A percentile compares a stretch with the other conserved stretches of the same genome.
phyloP scores from a whole-genome alignment of 768 basidiomycete genomes.

The Termitomyces sp. region DNA sequence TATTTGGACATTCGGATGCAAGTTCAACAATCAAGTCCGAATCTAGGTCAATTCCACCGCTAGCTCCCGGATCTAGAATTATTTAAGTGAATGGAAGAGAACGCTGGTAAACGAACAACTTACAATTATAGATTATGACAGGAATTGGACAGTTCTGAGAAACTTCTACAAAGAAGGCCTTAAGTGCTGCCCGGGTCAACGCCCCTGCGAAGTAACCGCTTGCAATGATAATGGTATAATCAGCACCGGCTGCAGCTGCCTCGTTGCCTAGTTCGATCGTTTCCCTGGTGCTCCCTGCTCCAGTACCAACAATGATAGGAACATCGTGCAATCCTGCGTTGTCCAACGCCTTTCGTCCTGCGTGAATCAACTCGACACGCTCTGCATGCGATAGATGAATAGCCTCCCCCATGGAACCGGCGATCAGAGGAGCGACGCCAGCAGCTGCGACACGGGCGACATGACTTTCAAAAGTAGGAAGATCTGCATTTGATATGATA shows the following conservation, averaged over 20 bases:
- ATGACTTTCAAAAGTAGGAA: constrained; percentile 64
- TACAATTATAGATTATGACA: constrained; percentile 85
- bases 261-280: constrained; percentile 70
- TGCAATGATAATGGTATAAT: constrained; percentile 79
- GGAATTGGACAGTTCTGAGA: constrained; percentile 79
- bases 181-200: constrained; percentile 64
- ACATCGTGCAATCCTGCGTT: constrained; percentile 46
- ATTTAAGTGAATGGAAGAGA: constrained; percentile 3
- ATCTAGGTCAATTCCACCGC: constrained; percentile 87
- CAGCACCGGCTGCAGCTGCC: constrained; percentile 82
- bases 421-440: constrained; percentile 66
- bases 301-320: constrained; percentile 80
- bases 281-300: constrained; percentile 77
- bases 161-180: constrained; percentile 74
- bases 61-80: constrained; percentile 70
- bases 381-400: constrained; percentile 67
- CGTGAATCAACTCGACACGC: constrained; percentile 55
- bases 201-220: constrained; percentile 86
- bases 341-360: constrained; percentile 70
- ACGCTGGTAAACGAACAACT: constrained; percentile 20
- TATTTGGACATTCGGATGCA: constrained; percentile 69
- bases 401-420: constrained; percentile 86
- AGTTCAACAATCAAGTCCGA: constrained; percentile 83
- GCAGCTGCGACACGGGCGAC: constrained; percentile 56
- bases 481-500: constrained; percentile 34